Evolutionary conservation across 1,284 basidiomycete species (phyloP).

Genomic region (Ceratobasidium sp.): DNA sequence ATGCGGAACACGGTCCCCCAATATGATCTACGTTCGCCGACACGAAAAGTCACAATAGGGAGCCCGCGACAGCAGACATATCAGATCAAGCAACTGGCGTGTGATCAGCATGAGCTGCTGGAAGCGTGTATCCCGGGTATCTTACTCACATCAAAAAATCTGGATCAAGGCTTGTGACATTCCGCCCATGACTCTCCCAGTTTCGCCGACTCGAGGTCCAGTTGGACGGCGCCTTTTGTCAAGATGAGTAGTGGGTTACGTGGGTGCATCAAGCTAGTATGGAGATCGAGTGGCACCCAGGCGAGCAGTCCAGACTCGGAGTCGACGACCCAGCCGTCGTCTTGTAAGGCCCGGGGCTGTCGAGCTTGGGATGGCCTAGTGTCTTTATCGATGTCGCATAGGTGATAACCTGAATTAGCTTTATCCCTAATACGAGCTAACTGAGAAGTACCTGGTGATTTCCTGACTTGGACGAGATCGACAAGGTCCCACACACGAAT

Average conservation of each 20-base stretch:
- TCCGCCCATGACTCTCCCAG: neutral
- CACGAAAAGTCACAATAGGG: too few relatives aligned
- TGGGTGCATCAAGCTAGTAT: neutral
- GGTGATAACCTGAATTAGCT: too few relatives aligned
- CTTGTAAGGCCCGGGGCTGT: neutral
- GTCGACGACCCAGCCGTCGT: conserved; percentile 6
- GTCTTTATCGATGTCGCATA: neutral
- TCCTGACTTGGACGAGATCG: neutral
- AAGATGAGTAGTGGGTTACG: neutral
- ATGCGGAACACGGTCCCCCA: too few relatives aligned
- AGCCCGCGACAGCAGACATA: too few relatives aligned
- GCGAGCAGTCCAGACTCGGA: neutral
- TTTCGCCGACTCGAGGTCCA: neutral
- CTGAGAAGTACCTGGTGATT: neutral
- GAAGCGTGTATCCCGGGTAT: too few relatives aligned
- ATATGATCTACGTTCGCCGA: too few relatives aligned
- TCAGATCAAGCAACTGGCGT: too few relatives aligned
- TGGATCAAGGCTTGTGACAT: too few relatives aligned
- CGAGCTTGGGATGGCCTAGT: too few relatives aligned
- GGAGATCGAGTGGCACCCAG: neutral
- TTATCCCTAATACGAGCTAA: neutral
- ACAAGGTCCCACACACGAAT: neutral
- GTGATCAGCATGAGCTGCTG: too few relatives aligned
- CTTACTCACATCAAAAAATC: too few relatives aligned
- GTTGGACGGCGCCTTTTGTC: neutral